A percentile compares a stretch with the other conserved stretches of the same genome.
Evolutionary conservation across 768 basidiomycete genomes (phyloP).

Genomic region (Trametes meyenii): DNA sequence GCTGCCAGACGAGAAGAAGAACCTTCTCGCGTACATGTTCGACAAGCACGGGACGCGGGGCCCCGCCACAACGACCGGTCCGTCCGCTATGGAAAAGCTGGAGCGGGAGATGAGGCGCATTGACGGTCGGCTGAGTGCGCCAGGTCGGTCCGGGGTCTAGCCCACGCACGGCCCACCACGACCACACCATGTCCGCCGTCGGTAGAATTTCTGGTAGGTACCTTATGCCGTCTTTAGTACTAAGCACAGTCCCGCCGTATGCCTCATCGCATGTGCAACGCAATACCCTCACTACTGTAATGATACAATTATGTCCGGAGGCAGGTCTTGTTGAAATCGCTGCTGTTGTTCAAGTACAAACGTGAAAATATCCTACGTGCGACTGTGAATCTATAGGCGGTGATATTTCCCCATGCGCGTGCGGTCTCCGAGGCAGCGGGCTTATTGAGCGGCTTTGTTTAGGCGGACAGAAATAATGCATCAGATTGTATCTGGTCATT

Average conservation of each 20-base stretch:
- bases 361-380: not conserved
- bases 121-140: slow-evolving; percentile 79
- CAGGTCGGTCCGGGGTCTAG: slow-evolving; percentile 42
- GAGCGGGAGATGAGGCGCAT: slow-evolving; percentile 81
- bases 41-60: slow-evolving; percentile 83
- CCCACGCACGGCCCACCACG: not conserved
- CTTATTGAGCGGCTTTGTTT: not conserved
- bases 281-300: slow-evolving; percentile 22
- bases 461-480: not conserved
- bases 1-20: slow-evolving; percentile 89
- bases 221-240: slow-evolving; percentile 12
- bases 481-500: not conserved
- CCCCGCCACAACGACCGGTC: slow-evolving; percentile 30
- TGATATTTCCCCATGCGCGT: not conserved
- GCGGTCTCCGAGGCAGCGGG: not conserved
- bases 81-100: slow-evolving; percentile 65
- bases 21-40: slow-evolving; percentile 85
- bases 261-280: slow-evolving; percentile 4
- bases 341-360: not conserved
- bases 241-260: slow-evolving; percentile 7
- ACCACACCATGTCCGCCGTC: not conserved
- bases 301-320: slow-evolving; percentile 13
- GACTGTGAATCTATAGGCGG: not conserved
- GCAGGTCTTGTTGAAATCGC: not conserved
- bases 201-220: slow-evolving; percentile 8